These are phyloP conservation scores for Scalesia atractyloides DNA, from an alignment of 129 eudicot genomes.

Conservation along the genomic window DNA sequence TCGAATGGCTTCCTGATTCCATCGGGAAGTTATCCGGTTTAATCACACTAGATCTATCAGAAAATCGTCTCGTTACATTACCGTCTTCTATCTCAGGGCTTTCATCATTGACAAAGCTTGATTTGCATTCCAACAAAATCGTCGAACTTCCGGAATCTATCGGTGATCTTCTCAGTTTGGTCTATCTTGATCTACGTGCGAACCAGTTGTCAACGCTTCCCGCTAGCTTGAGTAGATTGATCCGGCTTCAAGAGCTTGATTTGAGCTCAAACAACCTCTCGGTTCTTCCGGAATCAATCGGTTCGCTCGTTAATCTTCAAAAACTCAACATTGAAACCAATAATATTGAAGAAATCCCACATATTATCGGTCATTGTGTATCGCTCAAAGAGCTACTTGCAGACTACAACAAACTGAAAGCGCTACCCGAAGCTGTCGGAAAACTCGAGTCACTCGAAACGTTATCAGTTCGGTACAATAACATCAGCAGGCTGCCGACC, in stretches of 20 bases:
- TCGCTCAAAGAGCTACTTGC: slow-evolving; percentile 88
- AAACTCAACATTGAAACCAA: slow-evolving; percentile 72
- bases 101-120: slow-evolving; percentile 60
- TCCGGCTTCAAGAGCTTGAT: slow-evolving; percentile 78
- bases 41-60: slow-evolving; percentile 74
- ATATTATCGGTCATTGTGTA: slow-evolving; percentile 71
- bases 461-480: slow-evolving; percentile 74
- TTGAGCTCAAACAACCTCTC: slow-evolving; percentile 70
- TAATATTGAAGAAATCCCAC: slow-evolving; percentile 86
- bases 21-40: slow-evolving; percentile 75
- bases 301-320: slow-evolving; percentile 70
- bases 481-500: slow-evolving; percentile 77
- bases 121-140: slow-evolving; percentile 70
- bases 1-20: slow-evolving; percentile 96
- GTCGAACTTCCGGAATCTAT: slow-evolving; percentile 74
- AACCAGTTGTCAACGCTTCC: slow-evolving; percentile 75
- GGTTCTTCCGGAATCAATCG: slow-evolving; percentile 72
- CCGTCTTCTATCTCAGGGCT: slow-evolving; percentile 72
- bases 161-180: slow-evolving; percentile 73
- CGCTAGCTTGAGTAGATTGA: slow-evolving; percentile 48
- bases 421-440: slow-evolving; percentile 93
- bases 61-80: slow-evolving; percentile 58
- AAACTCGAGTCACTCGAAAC: slow-evolving; percentile 61
- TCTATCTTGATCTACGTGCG: slow-evolving; percentile 65
- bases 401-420: slow-evolving; percentile 88